These are phyloP conservation scores for Aspergillus novoparasiticus DNA, from an alignment of 2,329 filamentous ascomycete species.

Conservation along the genomic window DNA sequence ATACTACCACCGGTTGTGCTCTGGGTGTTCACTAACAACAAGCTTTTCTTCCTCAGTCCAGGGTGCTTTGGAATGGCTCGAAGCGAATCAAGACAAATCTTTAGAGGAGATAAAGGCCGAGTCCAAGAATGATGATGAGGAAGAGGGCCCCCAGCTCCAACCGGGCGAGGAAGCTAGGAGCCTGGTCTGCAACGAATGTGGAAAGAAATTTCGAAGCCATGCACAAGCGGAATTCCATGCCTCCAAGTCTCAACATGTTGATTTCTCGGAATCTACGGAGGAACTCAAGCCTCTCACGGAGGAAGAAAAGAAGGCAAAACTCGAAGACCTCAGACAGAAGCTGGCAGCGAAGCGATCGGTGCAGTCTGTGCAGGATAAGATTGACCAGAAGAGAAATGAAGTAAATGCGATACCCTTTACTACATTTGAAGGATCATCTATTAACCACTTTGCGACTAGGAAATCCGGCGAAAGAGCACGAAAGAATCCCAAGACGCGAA, in stretches of 20 bases:
- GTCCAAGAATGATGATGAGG: slow-evolving; percentile 54
- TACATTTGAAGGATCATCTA: neutral
- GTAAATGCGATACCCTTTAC: slow-evolving; percentile 43
- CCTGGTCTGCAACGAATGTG: slow-evolving; percentile 91
- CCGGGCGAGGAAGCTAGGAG: slow-evolving; percentile 74
- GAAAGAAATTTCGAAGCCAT: slow-evolving; percentile 82
- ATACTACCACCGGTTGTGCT: neutral
- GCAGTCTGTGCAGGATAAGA: slow-evolving; percentile 72
- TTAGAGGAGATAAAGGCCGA: slow-evolving; percentile 73
- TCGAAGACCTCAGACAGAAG: slow-evolving; percentile 73
- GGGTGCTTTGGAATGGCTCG: slow-evolving; percentile 91
- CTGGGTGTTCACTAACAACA: slow-evolving; percentile 16
- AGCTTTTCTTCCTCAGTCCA: slow-evolving; percentile 62
- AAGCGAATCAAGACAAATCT: slow-evolving; percentile 84
- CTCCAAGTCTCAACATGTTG: slow-evolving; percentile 83
- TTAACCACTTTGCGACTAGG: slow-evolving; percentile 34
- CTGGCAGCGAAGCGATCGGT: slow-evolving; percentile 71
- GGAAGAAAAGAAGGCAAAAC: slow-evolving; percentile 81
- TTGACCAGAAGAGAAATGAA: slow-evolving; percentile 83
- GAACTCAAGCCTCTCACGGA: slow-evolving; percentile 88
- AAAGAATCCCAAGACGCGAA: slow-evolving; percentile 87
- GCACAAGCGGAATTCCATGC: slow-evolving; percentile 88
- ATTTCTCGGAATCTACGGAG: slow-evolving; percentile 92
- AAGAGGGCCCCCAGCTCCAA: slow-evolving; percentile 66
- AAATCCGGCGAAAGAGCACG: slow-evolving; percentile 82